These are phyloP conservation scores for Aspergillus nanangensis DNA, from an alignment of 495 filamentous ascomycete species.

Conservation along the genomic window DNA sequence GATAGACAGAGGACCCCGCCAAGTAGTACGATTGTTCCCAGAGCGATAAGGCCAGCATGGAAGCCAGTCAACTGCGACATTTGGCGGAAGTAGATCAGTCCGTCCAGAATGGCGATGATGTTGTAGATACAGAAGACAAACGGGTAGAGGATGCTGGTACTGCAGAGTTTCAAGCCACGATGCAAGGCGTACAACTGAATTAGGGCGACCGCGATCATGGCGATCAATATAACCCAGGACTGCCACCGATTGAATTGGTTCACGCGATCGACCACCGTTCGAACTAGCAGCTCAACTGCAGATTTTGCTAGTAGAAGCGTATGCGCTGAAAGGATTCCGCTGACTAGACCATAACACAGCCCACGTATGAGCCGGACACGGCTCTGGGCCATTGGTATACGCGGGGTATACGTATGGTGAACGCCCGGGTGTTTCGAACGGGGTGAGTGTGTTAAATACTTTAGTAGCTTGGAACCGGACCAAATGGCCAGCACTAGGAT, in stretches of 20 bases:
- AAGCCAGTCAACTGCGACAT: conserved; percentile 68
- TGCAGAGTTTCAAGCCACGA: conserved; percentile 86
- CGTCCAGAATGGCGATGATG: conserved; percentile 96
- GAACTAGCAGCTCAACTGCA: conserved; percentile 92
- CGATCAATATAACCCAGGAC: conserved; percentile 89
- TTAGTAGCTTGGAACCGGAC: conserved; percentile 51
- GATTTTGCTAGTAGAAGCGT: conserved; percentile 92
- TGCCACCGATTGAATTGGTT: conserved; percentile 98
- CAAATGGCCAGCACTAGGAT: conserved; percentile 68
- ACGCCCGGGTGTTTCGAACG: conserved; percentile 26
- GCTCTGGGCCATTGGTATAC: conserved; percentile 22
- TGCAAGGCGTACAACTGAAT: conserved; percentile 95
- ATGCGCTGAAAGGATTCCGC: conserved; percentile 92
- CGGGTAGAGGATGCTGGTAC: conserved; percentile 93
- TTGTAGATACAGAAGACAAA: conserved; percentile 99
- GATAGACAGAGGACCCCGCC: conserved; percentile 86
- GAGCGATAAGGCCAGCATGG: conserved; percentile 75
- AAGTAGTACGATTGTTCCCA: conserved; percentile 84
- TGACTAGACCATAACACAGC: conserved; percentile 82
- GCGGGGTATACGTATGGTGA: conserved; percentile 40
- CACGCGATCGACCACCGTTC: conserved; percentile 76
- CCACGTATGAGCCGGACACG: conserved; percentile 79
- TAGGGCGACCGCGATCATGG: conserved; percentile 76
- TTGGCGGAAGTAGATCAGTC: conserved; percentile 94
- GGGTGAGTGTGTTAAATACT: conserved; percentile 41